These are phyloP conservation scores for Paraphaeosphaeria minitans DNA, from an alignment of 2,329 filamentous ascomycete species.

Conservation along the genomic window DNA sequence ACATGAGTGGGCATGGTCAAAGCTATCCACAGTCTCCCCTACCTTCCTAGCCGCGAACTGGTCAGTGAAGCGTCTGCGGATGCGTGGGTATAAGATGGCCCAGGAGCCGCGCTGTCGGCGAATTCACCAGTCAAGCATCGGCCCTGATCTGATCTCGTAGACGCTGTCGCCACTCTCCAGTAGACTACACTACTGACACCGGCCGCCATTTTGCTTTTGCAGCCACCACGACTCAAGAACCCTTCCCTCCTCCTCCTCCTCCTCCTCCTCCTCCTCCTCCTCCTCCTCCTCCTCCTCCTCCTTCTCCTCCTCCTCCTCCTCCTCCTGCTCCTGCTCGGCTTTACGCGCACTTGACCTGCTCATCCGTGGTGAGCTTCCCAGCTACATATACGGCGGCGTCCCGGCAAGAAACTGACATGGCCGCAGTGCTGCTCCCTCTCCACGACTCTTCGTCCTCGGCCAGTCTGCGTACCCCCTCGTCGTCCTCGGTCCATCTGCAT, in stretches of 20 bases:
- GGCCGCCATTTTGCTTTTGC: conserved; percentile 33
- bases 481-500: neutral
- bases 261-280: no score
- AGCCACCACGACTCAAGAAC: conserved; percentile 42
- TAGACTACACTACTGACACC: conserved; percentile 16
- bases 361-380: conserved; percentile 27
- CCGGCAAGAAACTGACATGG: conserved; percentile 29
- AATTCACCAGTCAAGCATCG: conserved; percentile 28
- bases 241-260: conserved; percentile 30
- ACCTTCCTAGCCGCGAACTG: conserved; percentile 32
- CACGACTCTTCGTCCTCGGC: neutral
- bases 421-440: conserved; percentile 13
- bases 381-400: conserved; percentile 35
- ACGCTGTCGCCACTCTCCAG: conserved; percentile 22
- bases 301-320: no score
- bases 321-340: conserved; percentile 32
- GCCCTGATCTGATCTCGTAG: conserved; percentile 24
- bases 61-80: conserved; percentile 21
- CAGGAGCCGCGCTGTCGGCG: conserved; percentile 38
- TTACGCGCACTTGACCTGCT: conserved; percentile 28
- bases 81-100: conserved; percentile 44
- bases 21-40: conserved; percentile 24
- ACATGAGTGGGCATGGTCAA: conserved; percentile 16
- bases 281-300: no score
- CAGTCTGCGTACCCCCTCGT: conserved; percentile 2